Evolutionary conservation across 805 yeast genomes (phyloP).

Genomic region (Kuraishia hungarica): DNA sequence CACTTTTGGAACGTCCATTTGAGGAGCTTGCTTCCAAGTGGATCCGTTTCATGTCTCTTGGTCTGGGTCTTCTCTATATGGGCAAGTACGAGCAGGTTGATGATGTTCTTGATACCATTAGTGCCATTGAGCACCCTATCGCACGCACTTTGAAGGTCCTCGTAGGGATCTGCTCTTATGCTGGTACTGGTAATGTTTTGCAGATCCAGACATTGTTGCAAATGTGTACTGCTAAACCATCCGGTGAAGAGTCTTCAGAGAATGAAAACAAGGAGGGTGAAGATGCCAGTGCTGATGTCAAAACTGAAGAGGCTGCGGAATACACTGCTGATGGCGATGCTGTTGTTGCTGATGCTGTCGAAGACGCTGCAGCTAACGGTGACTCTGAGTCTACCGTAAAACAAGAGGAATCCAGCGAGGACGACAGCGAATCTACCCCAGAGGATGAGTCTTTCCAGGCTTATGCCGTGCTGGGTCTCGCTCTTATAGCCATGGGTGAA

Average conservation of each 20-base stretch:
- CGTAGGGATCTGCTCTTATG: slow-evolving; percentile 88
- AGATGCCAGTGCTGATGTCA: slow-evolving; percentile 30
- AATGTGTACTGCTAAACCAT: slow-evolving; percentile 71
- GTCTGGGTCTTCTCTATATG: slow-evolving; percentile 84
- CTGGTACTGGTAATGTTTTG: slow-evolving; percentile 95
- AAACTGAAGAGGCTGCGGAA: slow-evolving; percentile 18
- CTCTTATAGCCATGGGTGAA: slow-evolving; percentile 94
- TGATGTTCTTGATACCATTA: slow-evolving; percentile 88
- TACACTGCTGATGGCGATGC: slow-evolving; percentile 12
- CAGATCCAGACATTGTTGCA: slow-evolving; percentile 88
- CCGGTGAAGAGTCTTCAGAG: slow-evolving; percentile 47
- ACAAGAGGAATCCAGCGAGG: slow-evolving; percentile 17
- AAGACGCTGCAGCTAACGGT: slow-evolving; percentile 26
- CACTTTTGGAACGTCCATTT: slow-evolving; percentile 77
- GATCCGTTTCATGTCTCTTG: slow-evolving; percentile 85
- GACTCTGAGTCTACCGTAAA: slow-evolving; percentile 28
- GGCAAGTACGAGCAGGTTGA: slow-evolving; percentile 92
- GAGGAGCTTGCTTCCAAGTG: slow-evolving; percentile 75
- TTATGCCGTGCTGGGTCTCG: slow-evolving; percentile 90
- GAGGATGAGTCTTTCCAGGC: slow-evolving; percentile 64
- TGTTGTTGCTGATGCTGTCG: slow-evolving; percentile 20
- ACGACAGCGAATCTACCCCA: slow-evolving; percentile 18
- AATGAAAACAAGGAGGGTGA: slow-evolving; percentile 45
- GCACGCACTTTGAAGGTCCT: slow-evolving; percentile 82
- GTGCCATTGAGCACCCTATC: slow-evolving; percentile 93